A percentile compares a stretch with the other conserved stretches of the same genome.
Conservation (phyloP, 345 rosid species). For the Theobroma cacao region DNA sequence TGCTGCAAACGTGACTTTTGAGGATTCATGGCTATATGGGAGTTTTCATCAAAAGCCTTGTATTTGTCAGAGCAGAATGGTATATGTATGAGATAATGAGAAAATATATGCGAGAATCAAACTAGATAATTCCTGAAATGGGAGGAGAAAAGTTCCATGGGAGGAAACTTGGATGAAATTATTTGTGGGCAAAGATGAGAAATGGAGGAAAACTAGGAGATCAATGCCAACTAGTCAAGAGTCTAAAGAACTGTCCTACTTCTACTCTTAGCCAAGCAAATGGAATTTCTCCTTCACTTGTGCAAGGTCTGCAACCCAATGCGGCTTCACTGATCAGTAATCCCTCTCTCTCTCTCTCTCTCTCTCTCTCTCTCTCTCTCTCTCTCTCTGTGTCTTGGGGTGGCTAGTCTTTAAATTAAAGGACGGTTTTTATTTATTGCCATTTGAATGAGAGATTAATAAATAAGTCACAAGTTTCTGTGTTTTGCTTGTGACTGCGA, state of each 20-base stretch:
- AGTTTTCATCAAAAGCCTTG: neutral
- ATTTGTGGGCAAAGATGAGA: slow-evolving; percentile 4
- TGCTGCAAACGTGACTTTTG: neutral
- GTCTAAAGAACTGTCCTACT: slow-evolving; percentile 2
- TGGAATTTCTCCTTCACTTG: neutral
- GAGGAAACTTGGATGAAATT: slow-evolving; percentile 11
- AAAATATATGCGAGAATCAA: neutral
- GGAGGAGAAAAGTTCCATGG: neutral
- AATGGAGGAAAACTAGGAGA: slow-evolving; percentile 11
- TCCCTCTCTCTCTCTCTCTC: neutral
- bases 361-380: neutral
- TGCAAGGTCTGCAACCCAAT: neutral
- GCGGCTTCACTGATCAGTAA: neutral
- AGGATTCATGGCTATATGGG: slow-evolving; percentile 4
- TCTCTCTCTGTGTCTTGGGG: neutral
- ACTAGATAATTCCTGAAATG: neutral
- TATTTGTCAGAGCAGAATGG: neutral
- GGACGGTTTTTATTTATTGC: neutral
- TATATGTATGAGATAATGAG: neutral
- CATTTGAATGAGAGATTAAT: slow-evolving; percentile 2
- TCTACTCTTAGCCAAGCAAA: slow-evolving; percentile 13
- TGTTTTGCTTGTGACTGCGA: neutral
- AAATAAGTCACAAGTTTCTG: neutral
- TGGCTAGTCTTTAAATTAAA: neutral
- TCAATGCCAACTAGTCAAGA: slow-evolving; percentile 1